A percentile compares a stretch with the other conserved stretches of the same genome.
Evolutionary conservation across 2,329 filamentous ascomycete species (phyloP).

Genomic region (Alternaria brassicicola): DNA sequence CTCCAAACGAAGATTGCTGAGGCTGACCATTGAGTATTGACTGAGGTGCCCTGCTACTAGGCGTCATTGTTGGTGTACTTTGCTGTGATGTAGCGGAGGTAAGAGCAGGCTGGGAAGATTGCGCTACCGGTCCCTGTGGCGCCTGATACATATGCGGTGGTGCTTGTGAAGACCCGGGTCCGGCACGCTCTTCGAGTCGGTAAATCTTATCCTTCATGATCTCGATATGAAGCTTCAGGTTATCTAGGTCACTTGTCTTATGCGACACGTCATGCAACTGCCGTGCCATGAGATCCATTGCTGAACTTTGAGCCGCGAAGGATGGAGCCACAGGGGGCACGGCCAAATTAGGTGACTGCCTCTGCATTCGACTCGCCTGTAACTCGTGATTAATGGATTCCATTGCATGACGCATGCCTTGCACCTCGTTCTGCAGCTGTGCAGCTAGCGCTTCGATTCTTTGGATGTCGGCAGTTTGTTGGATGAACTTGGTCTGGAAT

Average conservation of each 20-base stretch:
- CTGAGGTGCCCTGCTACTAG: neutral
- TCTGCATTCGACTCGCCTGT: slow-evolving; percentile 30
- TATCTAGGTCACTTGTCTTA: slow-evolving; percentile 56
- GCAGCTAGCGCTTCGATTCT: slow-evolving; percentile 50
- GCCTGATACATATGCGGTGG: slow-evolving; percentile 17
- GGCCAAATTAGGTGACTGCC: slow-evolving; percentile 1
- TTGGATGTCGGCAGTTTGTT: slow-evolving; percentile 42
- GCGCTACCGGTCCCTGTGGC: slow-evolving; percentile 5
- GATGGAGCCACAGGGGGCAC: slow-evolving; percentile 7
- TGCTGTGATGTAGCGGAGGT: neutral
- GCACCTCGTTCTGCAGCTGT: slow-evolving; percentile 51
- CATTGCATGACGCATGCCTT: slow-evolving; percentile 46
- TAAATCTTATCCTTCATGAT: slow-evolving; percentile 56
- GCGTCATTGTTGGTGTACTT: neutral
- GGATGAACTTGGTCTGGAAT: slow-evolving; percentile 36
- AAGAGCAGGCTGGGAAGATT: neutral
- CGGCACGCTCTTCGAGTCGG: slow-evolving; percentile 44
- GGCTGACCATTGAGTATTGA: slow-evolving; percentile 1
- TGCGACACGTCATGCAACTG: slow-evolving; percentile 50
- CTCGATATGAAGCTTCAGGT: slow-evolving; percentile 55
- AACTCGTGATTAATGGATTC: slow-evolving; percentile 47
- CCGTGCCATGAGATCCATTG: slow-evolving; percentile 54
- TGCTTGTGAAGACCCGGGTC: slow-evolving; percentile 10
- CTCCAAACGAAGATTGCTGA: slow-evolving; percentile 5
- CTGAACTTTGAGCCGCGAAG: slow-evolving; percentile 40